phyloP scores from a whole-genome alignment of 257 asterid species.

The Apocynum venetum region DNA sequence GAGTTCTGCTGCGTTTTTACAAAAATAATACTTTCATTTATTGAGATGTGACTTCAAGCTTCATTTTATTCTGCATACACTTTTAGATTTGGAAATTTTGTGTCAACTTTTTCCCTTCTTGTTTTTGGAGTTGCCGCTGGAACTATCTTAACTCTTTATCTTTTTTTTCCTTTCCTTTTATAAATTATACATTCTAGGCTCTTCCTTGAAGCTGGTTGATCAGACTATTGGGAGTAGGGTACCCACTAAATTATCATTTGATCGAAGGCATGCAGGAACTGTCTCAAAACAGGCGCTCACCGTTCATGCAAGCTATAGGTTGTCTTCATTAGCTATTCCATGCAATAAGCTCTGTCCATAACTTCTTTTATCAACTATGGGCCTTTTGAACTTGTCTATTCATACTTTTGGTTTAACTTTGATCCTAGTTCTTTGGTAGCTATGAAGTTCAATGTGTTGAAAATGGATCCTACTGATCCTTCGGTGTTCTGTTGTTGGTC shows the following conservation, averaged over 20 bases:
- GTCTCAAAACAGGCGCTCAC: constrained; percentile 37
- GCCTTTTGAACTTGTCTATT: neutral
- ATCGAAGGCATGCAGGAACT: constrained; percentile 31
- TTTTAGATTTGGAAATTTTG: neutral
- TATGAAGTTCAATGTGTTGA: neutral
- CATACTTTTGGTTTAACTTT: neutral
- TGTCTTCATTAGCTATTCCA: constrained; percentile 3
- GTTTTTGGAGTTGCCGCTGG: neutral
- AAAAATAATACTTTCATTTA: neutral
- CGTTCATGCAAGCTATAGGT: constrained; percentile 64
- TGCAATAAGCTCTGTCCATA: neutral
- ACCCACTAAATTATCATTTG: constrained; percentile 49
- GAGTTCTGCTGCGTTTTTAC: neutral
- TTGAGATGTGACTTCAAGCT: neutral
- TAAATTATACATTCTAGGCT: constrained; percentile 21
- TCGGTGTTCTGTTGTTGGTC: neutral
- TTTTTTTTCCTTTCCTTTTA: neutral
- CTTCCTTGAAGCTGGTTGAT: constrained; percentile 38
- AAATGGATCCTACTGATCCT: neutral
- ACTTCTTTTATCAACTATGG: neutral
- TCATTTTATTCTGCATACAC: neutral
- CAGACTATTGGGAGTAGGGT: constrained; percentile 24
- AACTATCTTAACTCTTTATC: neutral
- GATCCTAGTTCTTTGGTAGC: neutral
- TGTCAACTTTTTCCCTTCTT: neutral